Evolutionary conservation across 2,329 filamentous ascomycete species (phyloP).

Genomic region (Beauveria caledonica): DNA sequence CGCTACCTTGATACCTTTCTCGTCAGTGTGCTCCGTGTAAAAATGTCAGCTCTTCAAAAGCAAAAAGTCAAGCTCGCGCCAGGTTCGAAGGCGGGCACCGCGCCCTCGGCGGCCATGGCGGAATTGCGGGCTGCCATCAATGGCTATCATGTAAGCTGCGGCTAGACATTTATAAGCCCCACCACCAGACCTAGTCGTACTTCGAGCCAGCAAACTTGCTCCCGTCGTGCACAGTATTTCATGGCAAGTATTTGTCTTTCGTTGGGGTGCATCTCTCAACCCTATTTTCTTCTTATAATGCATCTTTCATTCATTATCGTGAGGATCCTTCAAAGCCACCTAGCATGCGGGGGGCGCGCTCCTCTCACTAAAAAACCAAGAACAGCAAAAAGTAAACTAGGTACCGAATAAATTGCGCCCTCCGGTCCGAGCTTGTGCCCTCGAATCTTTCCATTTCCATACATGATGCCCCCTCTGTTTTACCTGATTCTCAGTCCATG

Average conservation of each 20-base stretch:
- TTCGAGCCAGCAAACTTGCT: neutral
- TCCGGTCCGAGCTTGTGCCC: neutral
- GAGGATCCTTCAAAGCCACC: neutral
- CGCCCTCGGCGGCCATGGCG: neutral
- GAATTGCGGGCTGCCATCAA: neutral
- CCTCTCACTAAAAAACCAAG: neutral
- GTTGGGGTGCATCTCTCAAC: neutral
- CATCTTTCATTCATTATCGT: constrained; percentile 10
- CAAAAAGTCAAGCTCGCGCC: neutral
- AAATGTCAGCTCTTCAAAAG: neutral
- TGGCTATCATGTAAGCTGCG: neutral
- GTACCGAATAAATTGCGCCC: neutral
- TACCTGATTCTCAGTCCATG: neutral
- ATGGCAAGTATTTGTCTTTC: too few species aligned
- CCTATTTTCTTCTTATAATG: neutral
- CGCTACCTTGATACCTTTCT: neutral
- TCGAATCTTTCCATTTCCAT: neutral
- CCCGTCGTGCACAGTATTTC: neutral
- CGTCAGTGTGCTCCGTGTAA: neutral
- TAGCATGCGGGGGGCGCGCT: neutral
- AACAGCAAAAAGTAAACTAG: neutral
- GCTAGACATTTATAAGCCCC: neutral
- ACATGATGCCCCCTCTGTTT: neutral
- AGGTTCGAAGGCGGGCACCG: neutral
- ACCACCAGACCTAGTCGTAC: neutral